These are phyloP conservation scores for Trichophyton verrucosum DNA, from an alignment of 2,329 filamentous ascomycete species.

Conservation along the genomic window DNA sequence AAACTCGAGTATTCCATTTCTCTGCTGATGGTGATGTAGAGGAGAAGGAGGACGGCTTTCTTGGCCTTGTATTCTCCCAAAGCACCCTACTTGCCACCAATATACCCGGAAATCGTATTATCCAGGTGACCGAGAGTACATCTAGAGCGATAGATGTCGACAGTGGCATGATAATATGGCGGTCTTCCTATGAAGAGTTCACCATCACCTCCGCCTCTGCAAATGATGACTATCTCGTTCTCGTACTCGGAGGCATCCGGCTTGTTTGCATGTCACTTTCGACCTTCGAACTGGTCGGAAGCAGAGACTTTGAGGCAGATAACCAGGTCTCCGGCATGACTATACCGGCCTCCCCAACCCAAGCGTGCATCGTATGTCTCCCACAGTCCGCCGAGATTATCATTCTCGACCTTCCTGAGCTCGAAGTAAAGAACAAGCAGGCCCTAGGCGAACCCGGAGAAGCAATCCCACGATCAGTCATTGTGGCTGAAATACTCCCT, in stretches of 20 bases:
- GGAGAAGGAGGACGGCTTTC: conserved; percentile 60
- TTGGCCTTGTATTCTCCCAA: conserved; percentile 55
- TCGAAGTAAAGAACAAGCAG: conserved; percentile 55
- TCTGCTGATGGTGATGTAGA: conserved; percentile 64
- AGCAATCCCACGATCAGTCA: conserved; percentile 71
- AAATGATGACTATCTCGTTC: conserved; percentile 55
- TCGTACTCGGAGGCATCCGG: conserved; percentile 64
- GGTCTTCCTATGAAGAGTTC: conserved; percentile 26
- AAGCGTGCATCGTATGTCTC: conserved; percentile 69
- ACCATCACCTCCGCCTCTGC: conserved; percentile 67
- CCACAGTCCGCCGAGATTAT: conserved; percentile 74
- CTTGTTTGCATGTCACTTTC: conserved; percentile 56
- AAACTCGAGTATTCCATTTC: conserved; percentile 75
- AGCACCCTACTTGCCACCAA: conserved; percentile 62
- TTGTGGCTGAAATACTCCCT: conserved; percentile 61
- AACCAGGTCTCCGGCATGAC: conserved; percentile 81
- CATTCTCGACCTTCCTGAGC: conserved; percentile 54
- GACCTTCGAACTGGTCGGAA: conserved; percentile 43
- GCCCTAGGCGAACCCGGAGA: conserved; percentile 52
- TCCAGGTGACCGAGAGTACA: conserved; percentile 62
- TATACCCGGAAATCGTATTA: conserved; percentile 48
- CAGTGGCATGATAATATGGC: conserved; percentile 33
- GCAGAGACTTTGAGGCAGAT: conserved; percentile 50
- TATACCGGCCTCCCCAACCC: conserved; percentile 50
- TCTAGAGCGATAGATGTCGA: conserved; percentile 48